These are phyloP conservation scores for Picocystis sp. DNA, from an alignment of 163 green algal genomes.

Conservation along the genomic window DNA sequence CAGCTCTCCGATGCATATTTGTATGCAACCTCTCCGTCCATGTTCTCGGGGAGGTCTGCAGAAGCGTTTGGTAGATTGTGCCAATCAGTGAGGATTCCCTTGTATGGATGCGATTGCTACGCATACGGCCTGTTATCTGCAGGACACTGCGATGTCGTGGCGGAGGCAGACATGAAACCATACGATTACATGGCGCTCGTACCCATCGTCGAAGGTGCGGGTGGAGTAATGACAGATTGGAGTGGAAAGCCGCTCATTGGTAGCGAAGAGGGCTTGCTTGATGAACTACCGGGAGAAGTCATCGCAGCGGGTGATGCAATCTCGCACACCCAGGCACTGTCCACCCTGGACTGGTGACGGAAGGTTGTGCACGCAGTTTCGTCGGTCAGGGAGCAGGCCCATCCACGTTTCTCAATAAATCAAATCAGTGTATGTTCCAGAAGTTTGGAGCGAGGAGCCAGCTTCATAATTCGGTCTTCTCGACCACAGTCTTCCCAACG, in stretches of 20 bases:
- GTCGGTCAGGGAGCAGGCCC: too few species aligned
- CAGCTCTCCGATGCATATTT: constrained; percentile 51
- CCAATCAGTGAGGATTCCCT: constrained; percentile 7
- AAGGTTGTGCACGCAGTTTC: too few species aligned
- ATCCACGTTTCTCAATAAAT: too few species aligned
- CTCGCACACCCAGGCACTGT: constrained; percentile 35
- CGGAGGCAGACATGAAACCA: constrained; percentile 89
- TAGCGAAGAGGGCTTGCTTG: not conserved
- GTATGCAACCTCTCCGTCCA: constrained; percentile 83
- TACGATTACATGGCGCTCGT: constrained; percentile 93
- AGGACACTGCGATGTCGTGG: constrained; percentile 72
- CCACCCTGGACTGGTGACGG: constrained; percentile 33
- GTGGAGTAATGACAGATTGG: constrained; percentile 88
- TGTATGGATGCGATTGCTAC: constrained; percentile 92
- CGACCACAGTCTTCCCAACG: too few species aligned
- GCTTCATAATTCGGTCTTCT: too few species aligned
- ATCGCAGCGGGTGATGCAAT: constrained; percentile 31
- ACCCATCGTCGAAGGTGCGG: constrained; percentile 81
- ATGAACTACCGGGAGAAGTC: constrained; percentile 23
- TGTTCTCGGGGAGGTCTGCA: constrained; percentile 53
- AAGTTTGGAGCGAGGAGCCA: too few species aligned
- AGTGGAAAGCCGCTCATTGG: constrained; percentile 22
- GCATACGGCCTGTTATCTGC: constrained; percentile 86
- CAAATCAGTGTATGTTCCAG: too few species aligned
- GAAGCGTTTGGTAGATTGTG: constrained; percentile 2